Evolutionary conservation across 1,139 yeast genomes (phyloP), one percentile per base, ranked within the genome.

Genomic region (Sugiyamaella novakii): DNA sequence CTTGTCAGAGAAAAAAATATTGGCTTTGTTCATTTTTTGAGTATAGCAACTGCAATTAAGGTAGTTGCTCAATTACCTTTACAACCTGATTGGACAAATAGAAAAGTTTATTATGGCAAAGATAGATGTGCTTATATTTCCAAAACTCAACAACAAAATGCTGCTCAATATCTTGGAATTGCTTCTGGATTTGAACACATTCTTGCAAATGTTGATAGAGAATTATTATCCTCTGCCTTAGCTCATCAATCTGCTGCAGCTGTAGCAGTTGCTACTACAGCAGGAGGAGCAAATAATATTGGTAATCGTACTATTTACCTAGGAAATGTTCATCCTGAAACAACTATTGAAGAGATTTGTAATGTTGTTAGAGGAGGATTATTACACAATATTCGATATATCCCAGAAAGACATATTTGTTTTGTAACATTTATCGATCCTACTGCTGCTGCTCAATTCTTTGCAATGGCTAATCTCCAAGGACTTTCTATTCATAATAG

Each of bases 91-190:
- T 83, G 87, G 71, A 71, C 76, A 24, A 74, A 74, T 49, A 80
- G 84, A 54, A 85, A 84, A 61, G 81, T 87, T 37, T 84, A 79
- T 61, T 89, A 87, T 64, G 96, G 97, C 52, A 86, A 86, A 68
- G 97, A 91, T 68, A 77, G 96, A 66, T 87, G 96, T 62, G 80
- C 81, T 2, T 78, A 77, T 62, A 87, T 91, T 46, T 88, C 97
- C 31, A 88, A 87, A 67, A 87, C 97, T 24, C 97, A 92, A 69
- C 96, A 89, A 69, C 97, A 91, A 65, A 89, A 91, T 67, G 98
- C 98, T 18, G 96, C 97, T 6, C 96, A 91, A 69, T 91, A 88
- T 66, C 73, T 91, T 53, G 97, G 97, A 1, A 77, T 89, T 58
- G 89, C 91, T 35, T 95, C 95, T 18, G 95, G 95, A 22, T 81